These are phyloP conservation scores for Candida dubliniensis DNA, from an alignment of 1,139 yeast genomes.

Conservation along the genomic window DNA sequence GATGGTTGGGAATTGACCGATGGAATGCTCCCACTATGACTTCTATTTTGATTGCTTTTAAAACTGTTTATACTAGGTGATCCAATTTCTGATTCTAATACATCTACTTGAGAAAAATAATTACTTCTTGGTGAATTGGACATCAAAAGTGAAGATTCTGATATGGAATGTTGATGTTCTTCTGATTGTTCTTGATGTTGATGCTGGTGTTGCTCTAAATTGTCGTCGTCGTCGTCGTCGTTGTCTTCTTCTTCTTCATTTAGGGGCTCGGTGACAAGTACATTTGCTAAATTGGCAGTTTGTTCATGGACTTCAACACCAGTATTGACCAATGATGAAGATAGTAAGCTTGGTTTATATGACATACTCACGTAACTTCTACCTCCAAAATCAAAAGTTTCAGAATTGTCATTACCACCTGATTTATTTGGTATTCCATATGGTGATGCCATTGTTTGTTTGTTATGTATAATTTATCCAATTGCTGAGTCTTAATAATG, in stretches of 20 bases:
- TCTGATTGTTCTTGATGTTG: not conserved
- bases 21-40: conserved; percentile 1
- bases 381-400: conserved; percentile 44
- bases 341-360: conserved; percentile 19
- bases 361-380: conserved; percentile 42
- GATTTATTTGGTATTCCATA: conserved; percentile 15
- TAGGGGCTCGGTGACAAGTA: conserved; percentile 48
- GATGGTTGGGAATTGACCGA: conserved; percentile 12
- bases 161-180: not conserved
- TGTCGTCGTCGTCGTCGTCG: conserved; percentile 1
- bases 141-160: not conserved
- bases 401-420: conserved; percentile 22
- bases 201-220: not conserved
- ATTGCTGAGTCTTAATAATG: not conserved
- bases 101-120: not conserved
- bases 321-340: conserved; percentile 45
- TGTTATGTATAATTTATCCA: not conserved
- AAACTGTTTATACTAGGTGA: not conserved
- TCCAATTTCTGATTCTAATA: not conserved
- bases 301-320: conserved; percentile 59
- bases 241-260: conserved; percentile 20
- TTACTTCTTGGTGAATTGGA: not conserved
- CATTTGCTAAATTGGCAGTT: conserved; percentile 60
- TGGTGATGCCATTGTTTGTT: not conserved
- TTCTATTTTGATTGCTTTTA: not conserved